Conservation (phyloP, 352 stramenopile species). For the Phytophthora melonis region DNA sequence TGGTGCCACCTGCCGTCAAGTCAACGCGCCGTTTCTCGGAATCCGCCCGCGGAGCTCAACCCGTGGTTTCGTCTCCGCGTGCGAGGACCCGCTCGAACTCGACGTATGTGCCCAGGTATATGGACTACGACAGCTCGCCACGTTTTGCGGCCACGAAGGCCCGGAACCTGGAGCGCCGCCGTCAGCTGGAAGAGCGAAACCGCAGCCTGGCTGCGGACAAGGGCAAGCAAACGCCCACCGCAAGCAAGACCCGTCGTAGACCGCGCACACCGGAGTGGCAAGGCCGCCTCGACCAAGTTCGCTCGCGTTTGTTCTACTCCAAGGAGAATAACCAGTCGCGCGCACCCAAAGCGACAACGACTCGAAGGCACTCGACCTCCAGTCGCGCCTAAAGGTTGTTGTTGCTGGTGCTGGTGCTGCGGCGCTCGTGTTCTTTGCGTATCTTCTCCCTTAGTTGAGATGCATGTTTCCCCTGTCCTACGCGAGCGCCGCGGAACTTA, state of each 20-base stretch:
- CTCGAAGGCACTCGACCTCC: constrained; percentile 17
- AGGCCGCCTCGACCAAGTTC: constrained; percentile 26
- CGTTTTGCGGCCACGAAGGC: constrained; percentile 49
- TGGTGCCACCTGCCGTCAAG: background rate
- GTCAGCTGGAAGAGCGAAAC: constrained; percentile 43
- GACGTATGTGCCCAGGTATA: constrained; percentile 35
- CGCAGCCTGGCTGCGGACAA: constrained; percentile 31
- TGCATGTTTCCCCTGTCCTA: constrained; percentile 17
- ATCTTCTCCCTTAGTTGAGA: background rate
- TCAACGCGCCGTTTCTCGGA: constrained; percentile 24
- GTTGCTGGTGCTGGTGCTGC: background rate
- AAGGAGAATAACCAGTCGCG: constrained; percentile 14
- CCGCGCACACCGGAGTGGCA: constrained; percentile 25
- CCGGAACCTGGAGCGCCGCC: constrained; percentile 47
- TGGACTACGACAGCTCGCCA: constrained; percentile 48
- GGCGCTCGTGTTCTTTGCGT: background rate
- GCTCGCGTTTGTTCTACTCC: constrained; percentile 28
- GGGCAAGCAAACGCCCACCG: background rate
- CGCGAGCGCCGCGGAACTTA: constrained; percentile 24
- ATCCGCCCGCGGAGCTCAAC: constrained; percentile 1
- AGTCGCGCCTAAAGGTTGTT: constrained; percentile 7
- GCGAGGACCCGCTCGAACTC: constrained; percentile 17
- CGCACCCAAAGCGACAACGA: constrained; percentile 7
- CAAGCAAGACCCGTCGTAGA: constrained; percentile 11
- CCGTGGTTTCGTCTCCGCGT: constrained; percentile 12